A percentile compares a stretch with the other conserved stretches of the same genome.
Conservation (phyloP, 805 yeast species). For the Saccharomycopsis synnaedendra region DNA sequence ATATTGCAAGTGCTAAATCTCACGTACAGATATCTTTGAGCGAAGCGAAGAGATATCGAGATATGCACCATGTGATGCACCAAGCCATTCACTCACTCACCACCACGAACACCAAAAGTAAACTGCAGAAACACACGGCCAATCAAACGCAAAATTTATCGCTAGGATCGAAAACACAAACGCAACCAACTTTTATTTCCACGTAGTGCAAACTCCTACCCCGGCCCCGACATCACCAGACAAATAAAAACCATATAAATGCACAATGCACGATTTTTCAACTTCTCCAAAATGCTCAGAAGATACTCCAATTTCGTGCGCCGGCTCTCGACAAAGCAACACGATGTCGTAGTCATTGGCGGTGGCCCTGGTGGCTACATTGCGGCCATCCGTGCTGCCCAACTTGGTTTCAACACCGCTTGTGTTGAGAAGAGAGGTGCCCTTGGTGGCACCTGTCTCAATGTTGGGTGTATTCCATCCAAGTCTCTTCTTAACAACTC, state of each 20-base stretch:
- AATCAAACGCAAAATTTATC: too few relatives aligned
- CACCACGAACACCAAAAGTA: too few relatives aligned
- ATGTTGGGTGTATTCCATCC: conserved; percentile 98
- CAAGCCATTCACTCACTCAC: too few relatives aligned
- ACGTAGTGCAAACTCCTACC: too few relatives aligned
- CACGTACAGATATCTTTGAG: too few relatives aligned
- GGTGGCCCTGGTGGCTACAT: conserved; percentile 99
- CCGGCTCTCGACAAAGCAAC: conserved; percentile 35
- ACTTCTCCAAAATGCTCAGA: conserved; percentile 13
- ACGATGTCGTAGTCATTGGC: conserved; percentile 91
- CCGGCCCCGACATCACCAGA: conserved; percentile 1
- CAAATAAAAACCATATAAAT: not conserved
- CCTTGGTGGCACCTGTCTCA: conserved; percentile 96
- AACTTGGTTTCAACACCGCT: conserved; percentile 86
- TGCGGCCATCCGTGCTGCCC: conserved; percentile 98
- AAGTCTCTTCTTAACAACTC: conserved; percentile 93
- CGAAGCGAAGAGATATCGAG: too few relatives aligned
- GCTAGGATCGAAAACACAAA: too few relatives aligned
- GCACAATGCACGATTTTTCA: conserved; percentile 2
- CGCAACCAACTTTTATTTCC: too few relatives aligned
- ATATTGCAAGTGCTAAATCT: too few relatives aligned
- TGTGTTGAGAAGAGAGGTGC: conserved; percentile 95
- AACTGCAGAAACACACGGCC: too few relatives aligned
- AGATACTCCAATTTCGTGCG: conserved; percentile 1
- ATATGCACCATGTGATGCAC: too few relatives aligned